A percentile compares a stretch with the other conserved stretches of the same genome.
phyloP scores from a whole-genome alignment of 2,329 filamentous ascomycete species.

The Sporothrix pallida region DNA sequence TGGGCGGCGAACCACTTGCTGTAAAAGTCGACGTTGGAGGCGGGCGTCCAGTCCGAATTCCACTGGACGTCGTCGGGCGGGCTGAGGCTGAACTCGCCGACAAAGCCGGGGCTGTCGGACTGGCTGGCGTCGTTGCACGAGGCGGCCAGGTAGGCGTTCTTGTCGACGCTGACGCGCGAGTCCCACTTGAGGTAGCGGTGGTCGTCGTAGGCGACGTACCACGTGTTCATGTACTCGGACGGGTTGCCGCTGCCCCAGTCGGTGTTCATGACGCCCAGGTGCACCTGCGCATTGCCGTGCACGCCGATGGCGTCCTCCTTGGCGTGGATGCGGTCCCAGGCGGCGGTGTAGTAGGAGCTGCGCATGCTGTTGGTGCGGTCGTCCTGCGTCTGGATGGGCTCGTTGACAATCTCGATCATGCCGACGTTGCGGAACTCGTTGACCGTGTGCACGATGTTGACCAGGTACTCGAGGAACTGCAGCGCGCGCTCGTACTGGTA shows the following conservation, averaged over 20 bases:
- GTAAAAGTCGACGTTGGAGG: conserved; percentile 57
- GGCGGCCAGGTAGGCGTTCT: conserved; percentile 56
- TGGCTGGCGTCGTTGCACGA: conserved; percentile 57
- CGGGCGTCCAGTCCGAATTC: conserved; percentile 51
- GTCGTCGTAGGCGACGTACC: conserved; percentile 60
- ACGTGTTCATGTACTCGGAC: conserved; percentile 51
- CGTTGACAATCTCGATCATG: conserved; percentile 65
- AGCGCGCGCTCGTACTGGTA: conserved; percentile 62
- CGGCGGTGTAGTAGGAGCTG: conserved; percentile 55
- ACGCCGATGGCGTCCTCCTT: conserved; percentile 55
- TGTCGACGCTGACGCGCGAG: conserved; percentile 46
- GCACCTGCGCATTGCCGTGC: conserved; percentile 51
- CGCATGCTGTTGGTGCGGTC: conserved; percentile 43
- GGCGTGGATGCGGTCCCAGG: conserved; percentile 53
- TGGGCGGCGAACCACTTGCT: conserved; percentile 54
- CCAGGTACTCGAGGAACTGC: conserved; percentile 62
- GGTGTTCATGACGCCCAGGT: conserved; percentile 58
- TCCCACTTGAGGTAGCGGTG: conserved; percentile 65
- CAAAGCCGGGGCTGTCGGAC: conserved; percentile 54
- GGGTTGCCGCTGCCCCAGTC: conserved; percentile 64
- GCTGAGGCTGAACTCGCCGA: conserved; percentile 65
- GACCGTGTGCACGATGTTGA: conserved; percentile 56
- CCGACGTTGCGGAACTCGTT: conserved; percentile 60
- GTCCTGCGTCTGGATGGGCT: conserved; percentile 52
- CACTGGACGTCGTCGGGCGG: conserved; percentile 56